Conservation (phyloP, 805 yeast genomes). For the Hyphopichia homilentoma region DNA sequence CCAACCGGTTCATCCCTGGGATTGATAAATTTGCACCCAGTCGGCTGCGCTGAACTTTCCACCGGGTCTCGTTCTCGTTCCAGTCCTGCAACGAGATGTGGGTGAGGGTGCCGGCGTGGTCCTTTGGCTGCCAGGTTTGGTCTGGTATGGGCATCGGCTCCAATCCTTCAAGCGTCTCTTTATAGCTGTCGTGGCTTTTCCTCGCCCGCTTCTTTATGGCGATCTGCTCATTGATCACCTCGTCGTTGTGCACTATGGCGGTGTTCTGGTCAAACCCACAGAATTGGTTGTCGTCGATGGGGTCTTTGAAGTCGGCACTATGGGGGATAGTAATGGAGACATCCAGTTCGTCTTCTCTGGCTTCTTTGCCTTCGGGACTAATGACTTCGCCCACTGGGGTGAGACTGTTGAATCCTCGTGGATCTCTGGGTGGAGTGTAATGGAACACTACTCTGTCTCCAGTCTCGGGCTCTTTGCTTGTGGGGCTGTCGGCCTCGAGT, state of each 20-base stretch:
- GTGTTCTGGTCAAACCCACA: slow-evolving; percentile 22
- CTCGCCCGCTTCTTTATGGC: no score
- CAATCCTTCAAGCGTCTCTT: no score
- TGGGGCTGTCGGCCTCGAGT: no score
- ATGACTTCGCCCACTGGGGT: slow-evolving; percentile 1
- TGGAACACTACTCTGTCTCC: no score
- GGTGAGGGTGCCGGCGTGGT: slow-evolving; percentile 3
- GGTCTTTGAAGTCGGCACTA: slow-evolving; percentile 21
- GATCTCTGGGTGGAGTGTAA: neutral
- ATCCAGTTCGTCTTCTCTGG: neutral
- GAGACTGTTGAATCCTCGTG: neutral
- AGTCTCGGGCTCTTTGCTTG: no score
- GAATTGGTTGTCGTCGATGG: slow-evolving; percentile 14
- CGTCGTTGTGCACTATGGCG: slow-evolving; percentile 1
- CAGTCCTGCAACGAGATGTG: slow-evolving; percentile 31
- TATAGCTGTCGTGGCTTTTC: no score
- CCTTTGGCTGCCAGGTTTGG: slow-evolving; percentile 1
- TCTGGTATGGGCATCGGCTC: slow-evolving; percentile 22
- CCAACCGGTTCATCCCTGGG: slow-evolving; percentile 15
- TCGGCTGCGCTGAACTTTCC: slow-evolving; percentile 19
- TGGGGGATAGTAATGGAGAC: slow-evolving; percentile 13
- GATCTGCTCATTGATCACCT: no score
- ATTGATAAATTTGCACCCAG: slow-evolving; percentile 18
- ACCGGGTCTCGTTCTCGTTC: slow-evolving; percentile 22
- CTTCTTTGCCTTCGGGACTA: no score